Base-by-base conservation (phyloP, 768 basidiomycete genomes). In the Leccinum sublutescens region DNA sequence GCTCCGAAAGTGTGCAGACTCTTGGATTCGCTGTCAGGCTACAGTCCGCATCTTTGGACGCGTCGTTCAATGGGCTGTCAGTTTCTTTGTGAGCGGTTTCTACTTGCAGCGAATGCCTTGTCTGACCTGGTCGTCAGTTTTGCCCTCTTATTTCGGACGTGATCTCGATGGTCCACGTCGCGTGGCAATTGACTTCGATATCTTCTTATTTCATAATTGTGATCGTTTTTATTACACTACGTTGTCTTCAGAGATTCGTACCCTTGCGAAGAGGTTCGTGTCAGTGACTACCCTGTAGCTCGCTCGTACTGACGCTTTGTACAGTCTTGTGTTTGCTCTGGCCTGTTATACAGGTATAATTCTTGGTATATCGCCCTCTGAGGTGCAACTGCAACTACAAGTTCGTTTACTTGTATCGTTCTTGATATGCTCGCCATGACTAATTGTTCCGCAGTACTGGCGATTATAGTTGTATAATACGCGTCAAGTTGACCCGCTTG, bases 121-220 rank as follows among this genome's bases (percentile, higher is more conserved):
- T 50, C 57, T 64, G 40, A 68, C 5, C 19, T 3, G 1, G 10
- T 21, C 6, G 3, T 11, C n/a, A 69, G 68, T 71, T 69, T 56
- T 50, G 49, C 23, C 68, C 68, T 1, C 47, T 69, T 23, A 43
- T 69, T 43, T 63, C 62, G 9, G 68, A 69, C n/a, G 62, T 69
- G 15, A 19, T 69, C 2, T 66, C 68, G 2, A 64, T 69, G 50
- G 29, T 21, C 5, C 55, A 31, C 10, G 60, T 62, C 8, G 50
- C 55, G 53, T 60, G 51, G 19, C 62, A 66, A 27, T 60, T 68
- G 15, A 59, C 60, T 7, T 60, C 34, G 10, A 52, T 66, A 50
- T 60, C 57, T 17, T 68, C 60, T 2, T 61, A 66, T 52, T 52
- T 62, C 7, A 21, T 65, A 5, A 52, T 53, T 27, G 57, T 14